Conservation (phyloP, 2,329 filamentous ascomycete genomes). For the Sclerotinia nivalis region DNA sequence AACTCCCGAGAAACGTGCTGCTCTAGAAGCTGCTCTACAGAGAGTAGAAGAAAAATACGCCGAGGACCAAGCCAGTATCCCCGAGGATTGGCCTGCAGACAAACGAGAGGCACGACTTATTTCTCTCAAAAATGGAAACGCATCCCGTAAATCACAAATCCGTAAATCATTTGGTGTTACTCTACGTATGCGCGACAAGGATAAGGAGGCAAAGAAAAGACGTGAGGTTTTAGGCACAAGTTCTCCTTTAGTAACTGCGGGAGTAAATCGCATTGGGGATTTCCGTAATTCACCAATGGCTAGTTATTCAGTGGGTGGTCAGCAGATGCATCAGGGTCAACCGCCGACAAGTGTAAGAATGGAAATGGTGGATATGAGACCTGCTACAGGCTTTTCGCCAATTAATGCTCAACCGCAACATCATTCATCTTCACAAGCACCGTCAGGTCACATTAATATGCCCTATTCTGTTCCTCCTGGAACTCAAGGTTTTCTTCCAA, state of each 20-base stretch:
- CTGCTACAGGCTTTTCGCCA: slow-evolving; percentile 25
- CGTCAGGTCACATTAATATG: not conserved
- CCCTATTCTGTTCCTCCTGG: not conserved
- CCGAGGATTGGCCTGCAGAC: slow-evolving; percentile 5
- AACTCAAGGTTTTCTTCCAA: not conserved
- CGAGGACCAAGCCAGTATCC: slow-evolving; percentile 24
- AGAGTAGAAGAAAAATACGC: slow-evolving; percentile 29
- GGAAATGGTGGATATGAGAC: slow-evolving; percentile 17
- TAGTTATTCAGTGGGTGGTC: not conserved
- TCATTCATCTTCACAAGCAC: not conserved
- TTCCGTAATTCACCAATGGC: not conserved
- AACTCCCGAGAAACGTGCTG: slow-evolving; percentile 28
- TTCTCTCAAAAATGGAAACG: slow-evolving; percentile 36
- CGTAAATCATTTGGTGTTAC: slow-evolving; percentile 36
- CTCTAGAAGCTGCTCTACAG: slow-evolving; percentile 31
- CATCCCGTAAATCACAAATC: slow-evolving; percentile 37
- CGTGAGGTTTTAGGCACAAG: not conserved
- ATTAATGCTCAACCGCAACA: slow-evolving; percentile 24
- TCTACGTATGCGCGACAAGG: slow-evolving; percentile 36
- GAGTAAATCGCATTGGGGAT: not conserved
- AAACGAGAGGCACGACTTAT: slow-evolving; percentile 25
- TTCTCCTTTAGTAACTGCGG: not conserved
- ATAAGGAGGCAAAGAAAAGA: slow-evolving; percentile 30
- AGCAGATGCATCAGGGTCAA: not conserved
- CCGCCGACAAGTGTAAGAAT: not conserved